Evolutionary conservation across 2,329 filamentous ascomycete species (phyloP), one percentile per base, ranked within the genome.

Genomic region (Apiospora kogelbergensis): DNA sequence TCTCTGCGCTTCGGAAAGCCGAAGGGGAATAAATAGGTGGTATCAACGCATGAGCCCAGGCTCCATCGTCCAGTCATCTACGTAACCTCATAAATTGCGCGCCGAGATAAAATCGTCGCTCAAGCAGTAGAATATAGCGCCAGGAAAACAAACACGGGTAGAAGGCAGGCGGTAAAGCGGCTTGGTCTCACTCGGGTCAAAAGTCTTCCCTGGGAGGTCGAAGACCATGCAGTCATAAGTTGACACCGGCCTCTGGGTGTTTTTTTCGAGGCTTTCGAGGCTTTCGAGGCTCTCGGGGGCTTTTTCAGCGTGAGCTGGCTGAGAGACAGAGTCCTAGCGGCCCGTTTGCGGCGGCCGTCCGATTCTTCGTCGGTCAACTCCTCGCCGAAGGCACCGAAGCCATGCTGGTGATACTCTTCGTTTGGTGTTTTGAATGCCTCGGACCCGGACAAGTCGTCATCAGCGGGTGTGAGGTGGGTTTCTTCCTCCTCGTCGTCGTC

Each of bases 271-370:
- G 33, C 33, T 33, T 42, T 42, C 40, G 40, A 42, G 40, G 40
- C 4, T 15, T 72, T 73, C 67, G 74, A 70, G 20, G 78, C 76
- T 72, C 80, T 82, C 67, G 73, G 70, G 20, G 78, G 76, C 73
- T 80, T 81, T 53, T 80, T 81, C 72, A 86, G 79, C 0, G 88
- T 90, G 73, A 90, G 77, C 75, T 89, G 87, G 70, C 88, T 88
- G 13, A 91, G 81, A 37, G 88, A 92, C 74, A 93, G 83, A 57
- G 89, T 91, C 72, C 88, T 86, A 26, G 88, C 88, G 1, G 89
- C 88, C 76, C 82, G 88, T 71, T 86, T 85, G 66, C 80, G 78
- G 63, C 77, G 79, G 24, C 78, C 71, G 24, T 75, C 73, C 65
- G 81, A 79, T 24, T 80, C 80, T 33, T 81, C 81, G 30, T 74